phyloP scores from a whole-genome alignment of 768 basidiomycete genomes.

The Collybia mongolica region DNA sequence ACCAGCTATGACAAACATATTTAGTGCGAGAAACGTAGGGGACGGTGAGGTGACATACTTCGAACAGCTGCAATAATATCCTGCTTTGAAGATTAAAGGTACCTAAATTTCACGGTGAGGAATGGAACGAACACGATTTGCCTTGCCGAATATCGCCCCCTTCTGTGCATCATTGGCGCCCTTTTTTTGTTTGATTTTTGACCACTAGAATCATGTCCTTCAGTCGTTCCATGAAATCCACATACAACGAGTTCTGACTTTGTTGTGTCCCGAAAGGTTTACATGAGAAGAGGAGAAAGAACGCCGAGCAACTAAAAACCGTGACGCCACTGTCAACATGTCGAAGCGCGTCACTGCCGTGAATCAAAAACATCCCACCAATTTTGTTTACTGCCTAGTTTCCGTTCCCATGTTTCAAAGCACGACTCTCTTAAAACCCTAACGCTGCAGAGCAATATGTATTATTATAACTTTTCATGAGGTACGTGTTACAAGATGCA shows the following conservation, averaged over 20 bases:
- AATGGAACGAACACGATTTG: slow-evolving; percentile 44
- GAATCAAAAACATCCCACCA: background rate
- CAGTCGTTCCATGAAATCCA: background rate
- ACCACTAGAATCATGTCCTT: slow-evolving; percentile 47
- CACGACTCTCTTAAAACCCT: no score
- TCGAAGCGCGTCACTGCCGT: background rate
- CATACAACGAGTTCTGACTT: slow-evolving; percentile 21
- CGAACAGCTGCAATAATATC: slow-evolving; percentile 62
- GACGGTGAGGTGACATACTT: slow-evolving; percentile 34
- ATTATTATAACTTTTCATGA: no score
- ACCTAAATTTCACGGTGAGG: background rate
- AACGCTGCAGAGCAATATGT: no score
- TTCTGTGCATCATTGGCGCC: slow-evolving; percentile 63
- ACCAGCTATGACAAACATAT: slow-evolving; percentile 39
- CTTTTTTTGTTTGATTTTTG: slow-evolving; percentile 74
- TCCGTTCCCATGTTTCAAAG: no score
- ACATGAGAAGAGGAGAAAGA: slow-evolving; percentile 17
- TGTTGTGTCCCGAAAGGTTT: slow-evolving; percentile 39
- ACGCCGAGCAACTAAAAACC: slow-evolving; percentile 12
- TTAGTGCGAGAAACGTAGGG: background rate
- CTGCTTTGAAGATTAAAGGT: slow-evolving; percentile 28
- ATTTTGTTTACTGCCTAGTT: no score
- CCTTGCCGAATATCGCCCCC: slow-evolving; percentile 54
- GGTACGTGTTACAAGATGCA: no score
- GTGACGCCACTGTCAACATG: slow-evolving; percentile 11